These are phyloP conservation scores for Phytopythium aichiense DNA, from an alignment of 352 stramenopile species.

Conservation along the genomic window DNA sequence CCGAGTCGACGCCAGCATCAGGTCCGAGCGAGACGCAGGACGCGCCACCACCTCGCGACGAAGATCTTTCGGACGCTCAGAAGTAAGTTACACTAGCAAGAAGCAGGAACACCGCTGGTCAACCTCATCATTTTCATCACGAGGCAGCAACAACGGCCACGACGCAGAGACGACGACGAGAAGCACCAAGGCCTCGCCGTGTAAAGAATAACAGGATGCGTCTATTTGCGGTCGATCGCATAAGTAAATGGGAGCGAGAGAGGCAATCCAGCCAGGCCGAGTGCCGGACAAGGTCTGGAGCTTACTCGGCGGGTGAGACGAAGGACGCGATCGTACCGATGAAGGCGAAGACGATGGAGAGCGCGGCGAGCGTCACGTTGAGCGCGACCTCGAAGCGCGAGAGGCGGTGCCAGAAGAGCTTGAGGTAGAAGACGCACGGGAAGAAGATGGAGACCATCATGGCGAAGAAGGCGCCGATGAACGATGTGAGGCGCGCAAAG, in stretches of 20 bases:
- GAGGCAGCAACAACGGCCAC: neutral
- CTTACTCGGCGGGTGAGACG: conserved; percentile 57
- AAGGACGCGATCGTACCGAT: conserved; percentile 79
- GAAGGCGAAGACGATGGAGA: conserved; percentile 69
- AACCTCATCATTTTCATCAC: neutral
- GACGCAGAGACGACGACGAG: neutral
- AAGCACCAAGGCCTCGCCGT: neutral
- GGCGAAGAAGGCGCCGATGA: conserved; percentile 82
- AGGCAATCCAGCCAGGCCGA: neutral
- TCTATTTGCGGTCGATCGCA: conserved; percentile 2
- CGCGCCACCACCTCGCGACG: neutral
- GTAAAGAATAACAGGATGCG: conserved; percentile 2
- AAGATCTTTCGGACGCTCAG: neutral
- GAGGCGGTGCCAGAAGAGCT: conserved; percentile 62
- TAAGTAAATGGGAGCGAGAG: neutral
- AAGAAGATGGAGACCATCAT: conserved; percentile 84
- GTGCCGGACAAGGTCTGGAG: neutral
- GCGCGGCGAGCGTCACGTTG: conserved; percentile 46
- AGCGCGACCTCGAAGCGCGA: conserved; percentile 44
- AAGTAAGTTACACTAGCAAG: neutral
- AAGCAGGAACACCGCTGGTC: neutral
- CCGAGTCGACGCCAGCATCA: neutral
- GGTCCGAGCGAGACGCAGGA: neutral
- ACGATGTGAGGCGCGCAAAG: conserved; percentile 81
- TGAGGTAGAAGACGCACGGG: conserved; percentile 81